A percentile compares a stretch with the other conserved stretches of the same genome.
Evolutionary conservation across 108 stramenopile genomes (phyloP).

Genomic region (Pseudonitzschia multistriata): DNA sequence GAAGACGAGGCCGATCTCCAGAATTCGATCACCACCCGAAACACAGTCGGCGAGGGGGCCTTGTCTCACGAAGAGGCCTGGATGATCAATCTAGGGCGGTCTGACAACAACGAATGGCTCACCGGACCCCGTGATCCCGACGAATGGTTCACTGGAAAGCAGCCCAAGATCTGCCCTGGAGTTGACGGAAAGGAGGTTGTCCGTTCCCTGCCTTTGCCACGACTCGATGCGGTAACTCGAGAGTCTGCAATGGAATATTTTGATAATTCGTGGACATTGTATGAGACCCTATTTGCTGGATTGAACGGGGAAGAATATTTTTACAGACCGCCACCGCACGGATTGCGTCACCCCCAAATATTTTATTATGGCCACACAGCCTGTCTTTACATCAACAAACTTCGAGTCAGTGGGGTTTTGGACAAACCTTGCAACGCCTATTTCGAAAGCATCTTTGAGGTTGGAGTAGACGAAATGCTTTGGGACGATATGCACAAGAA

Average conservation of each 20-base stretch:
- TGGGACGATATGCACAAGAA: slow-evolving; percentile 95
- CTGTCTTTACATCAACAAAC: slow-evolving; percentile 90
- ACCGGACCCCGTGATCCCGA: slow-evolving; percentile 50
- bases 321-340: slow-evolving; percentile 84
- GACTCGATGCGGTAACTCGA: slow-evolving; percentile 70
- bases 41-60: slow-evolving; percentile 12
- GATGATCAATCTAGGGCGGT: slow-evolving; percentile 76
- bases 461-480: slow-evolving; percentile 96
- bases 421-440: slow-evolving; percentile 71
- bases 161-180: slow-evolving; percentile 62
- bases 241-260: slow-evolving; percentile 80
- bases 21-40: background rate
- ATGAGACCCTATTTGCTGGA: slow-evolving; percentile 85
- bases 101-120: slow-evolving; percentile 62
- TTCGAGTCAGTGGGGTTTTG: slow-evolving; percentile 83
- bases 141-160: slow-evolving; percentile 75
- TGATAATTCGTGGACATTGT: slow-evolving; percentile 92
- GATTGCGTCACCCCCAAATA: slow-evolving; percentile 85
- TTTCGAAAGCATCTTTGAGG: slow-evolving; percentile 91
- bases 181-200: slow-evolving; percentile 49
- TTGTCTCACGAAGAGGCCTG: slow-evolving; percentile 60
- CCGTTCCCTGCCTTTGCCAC: slow-evolving; percentile 69
- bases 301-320: slow-evolving; percentile 91
- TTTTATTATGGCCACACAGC: slow-evolving; percentile 96
- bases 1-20: slow-evolving; percentile 12